Percentiles rank a stretch among this genome's conserved stretches.
Evolutionary conservation across 345 rosid genomes (phyloP).

Genomic region (Alliaria petiolata): DNA sequence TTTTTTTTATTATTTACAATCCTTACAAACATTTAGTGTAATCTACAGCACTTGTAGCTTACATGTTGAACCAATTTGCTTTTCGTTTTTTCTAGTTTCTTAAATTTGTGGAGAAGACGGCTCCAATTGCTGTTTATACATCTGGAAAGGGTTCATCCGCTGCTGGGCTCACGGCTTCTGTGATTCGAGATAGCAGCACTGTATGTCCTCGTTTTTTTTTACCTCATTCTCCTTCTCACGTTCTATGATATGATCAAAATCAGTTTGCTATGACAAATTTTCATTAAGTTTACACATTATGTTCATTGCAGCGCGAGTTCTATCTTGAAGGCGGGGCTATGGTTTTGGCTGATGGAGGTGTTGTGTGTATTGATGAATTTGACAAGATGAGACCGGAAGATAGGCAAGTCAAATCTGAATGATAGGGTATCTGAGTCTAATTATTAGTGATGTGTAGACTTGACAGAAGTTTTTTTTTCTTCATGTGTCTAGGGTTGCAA

Average conservation of each 20-base stretch:
- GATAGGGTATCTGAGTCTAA: not conserved
- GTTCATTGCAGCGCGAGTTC: conserved; percentile 74
- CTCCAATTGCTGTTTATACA: conserved; percentile 95
- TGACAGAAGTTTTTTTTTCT: not conserved
- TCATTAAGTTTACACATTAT: conserved; percentile 19
- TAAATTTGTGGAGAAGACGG: conserved; percentile 95
- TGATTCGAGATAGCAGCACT: conserved; percentile 77
- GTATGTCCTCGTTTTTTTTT: conserved; percentile 46
- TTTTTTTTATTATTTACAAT: not conserved
- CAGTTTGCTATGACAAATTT: not conserved
- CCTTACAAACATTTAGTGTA: not conserved
- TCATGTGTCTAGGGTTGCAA: conserved; percentile 68
- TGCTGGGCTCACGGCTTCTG: conserved; percentile 98
- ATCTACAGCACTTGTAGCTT: conserved; percentile 1
- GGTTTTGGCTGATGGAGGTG: conserved; percentile 99
- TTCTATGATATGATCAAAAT: not conserved
- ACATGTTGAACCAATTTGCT: not conserved
- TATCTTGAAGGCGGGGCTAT: conserved; percentile 99
- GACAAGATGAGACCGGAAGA: conserved; percentile 99
- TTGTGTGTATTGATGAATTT: conserved; percentile 95
- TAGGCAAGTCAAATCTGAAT: conserved; percentile 43
- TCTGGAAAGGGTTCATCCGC: conserved; percentile 98
- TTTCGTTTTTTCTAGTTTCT: conserved; percentile 54
- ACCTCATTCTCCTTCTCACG: not conserved
- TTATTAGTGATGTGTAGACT: not conserved